phyloP scores from a whole-genome alignment of 129 eudicot genomes.

The Gnaphalium uliginosum region DNA sequence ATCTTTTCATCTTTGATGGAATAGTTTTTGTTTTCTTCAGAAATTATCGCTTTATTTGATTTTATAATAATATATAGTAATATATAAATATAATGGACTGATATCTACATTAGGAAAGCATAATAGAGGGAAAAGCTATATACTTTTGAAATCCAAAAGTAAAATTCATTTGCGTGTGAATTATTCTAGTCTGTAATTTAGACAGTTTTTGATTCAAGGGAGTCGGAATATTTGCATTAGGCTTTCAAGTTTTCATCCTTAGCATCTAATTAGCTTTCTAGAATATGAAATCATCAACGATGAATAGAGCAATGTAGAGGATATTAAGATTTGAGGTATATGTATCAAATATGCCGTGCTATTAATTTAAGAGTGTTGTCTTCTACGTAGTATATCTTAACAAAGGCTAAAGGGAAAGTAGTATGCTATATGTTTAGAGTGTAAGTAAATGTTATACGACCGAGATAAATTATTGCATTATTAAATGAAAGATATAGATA shows the following conservation, averaged over 20 bases:
- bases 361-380: neutral
- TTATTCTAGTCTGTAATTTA: neutral
- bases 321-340: too few relatives aligned
- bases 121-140: too few relatives aligned
- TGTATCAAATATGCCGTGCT: too few relatives aligned
- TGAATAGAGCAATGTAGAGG: neutral
- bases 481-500: neutral
- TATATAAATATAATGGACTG: too few relatives aligned
- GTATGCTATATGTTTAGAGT: neutral
- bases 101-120: too few relatives aligned
- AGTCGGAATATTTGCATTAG: neutral
- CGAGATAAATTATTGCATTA: too few relatives aligned
- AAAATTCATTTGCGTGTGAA: neutral
- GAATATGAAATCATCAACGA: too few relatives aligned
- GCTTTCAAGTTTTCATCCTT: neutral
- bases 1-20: slow-evolving; percentile 22
- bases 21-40: neutral
- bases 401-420: neutral
- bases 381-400: neutral
- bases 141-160: too few relatives aligned
- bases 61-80: too few relatives aligned
- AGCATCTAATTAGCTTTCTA: neutral
- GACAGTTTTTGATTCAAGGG: neutral
- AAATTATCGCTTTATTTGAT: too few relatives aligned
- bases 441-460: neutral